Percentiles rank a stretch among this genome's conserved stretches.
phyloP scores from a whole-genome alignment of 495 filamentous ascomycete species.

The Chaetomium fimeti region DNA sequence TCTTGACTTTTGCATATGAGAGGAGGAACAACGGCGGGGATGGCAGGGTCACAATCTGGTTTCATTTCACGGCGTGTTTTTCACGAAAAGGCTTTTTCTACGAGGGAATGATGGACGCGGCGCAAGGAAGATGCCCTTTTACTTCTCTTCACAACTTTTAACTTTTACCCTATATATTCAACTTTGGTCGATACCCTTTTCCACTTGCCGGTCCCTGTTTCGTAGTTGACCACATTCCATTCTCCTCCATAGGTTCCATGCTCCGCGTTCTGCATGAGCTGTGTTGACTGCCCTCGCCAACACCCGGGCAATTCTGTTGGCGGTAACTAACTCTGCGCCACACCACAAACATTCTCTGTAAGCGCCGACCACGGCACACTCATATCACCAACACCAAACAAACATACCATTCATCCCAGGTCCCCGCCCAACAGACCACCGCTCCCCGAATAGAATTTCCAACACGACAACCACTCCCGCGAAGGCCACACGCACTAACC shows the following conservation, averaged over 20 bases:
- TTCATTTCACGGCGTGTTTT: constrained; percentile 18
- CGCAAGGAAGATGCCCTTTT: constrained; percentile 8
- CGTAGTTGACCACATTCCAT: not conserved
- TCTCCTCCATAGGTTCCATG: not conserved
- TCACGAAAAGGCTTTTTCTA: constrained; percentile 12
- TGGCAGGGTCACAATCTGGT: constrained; percentile 22
- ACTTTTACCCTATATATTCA: constrained; percentile 21
- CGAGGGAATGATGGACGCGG: constrained; percentile 21
- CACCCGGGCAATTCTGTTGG: too few relatives aligned
- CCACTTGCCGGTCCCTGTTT: constrained; percentile 4
- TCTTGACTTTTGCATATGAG: constrained; percentile 20
- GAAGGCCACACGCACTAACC: too few relatives aligned
- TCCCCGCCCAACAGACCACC: too few relatives aligned
- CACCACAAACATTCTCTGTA: too few relatives aligned
- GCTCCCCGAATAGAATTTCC: too few relatives aligned
- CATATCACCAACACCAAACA: too few relatives aligned
- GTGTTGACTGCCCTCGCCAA: too few relatives aligned
- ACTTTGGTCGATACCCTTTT: constrained; percentile 30
- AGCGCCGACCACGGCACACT: too few relatives aligned
- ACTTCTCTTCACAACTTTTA: constrained; percentile 22
- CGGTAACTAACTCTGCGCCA: too few relatives aligned
- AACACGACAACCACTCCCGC: too few relatives aligned
- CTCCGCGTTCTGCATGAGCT: too few relatives aligned
- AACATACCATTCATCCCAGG: too few relatives aligned
- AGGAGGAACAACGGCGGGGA: not conserved